phyloP scores from a whole-genome alignment of 2,329 filamentous ascomycete species.

The Fusarium ambrosium region DNA sequence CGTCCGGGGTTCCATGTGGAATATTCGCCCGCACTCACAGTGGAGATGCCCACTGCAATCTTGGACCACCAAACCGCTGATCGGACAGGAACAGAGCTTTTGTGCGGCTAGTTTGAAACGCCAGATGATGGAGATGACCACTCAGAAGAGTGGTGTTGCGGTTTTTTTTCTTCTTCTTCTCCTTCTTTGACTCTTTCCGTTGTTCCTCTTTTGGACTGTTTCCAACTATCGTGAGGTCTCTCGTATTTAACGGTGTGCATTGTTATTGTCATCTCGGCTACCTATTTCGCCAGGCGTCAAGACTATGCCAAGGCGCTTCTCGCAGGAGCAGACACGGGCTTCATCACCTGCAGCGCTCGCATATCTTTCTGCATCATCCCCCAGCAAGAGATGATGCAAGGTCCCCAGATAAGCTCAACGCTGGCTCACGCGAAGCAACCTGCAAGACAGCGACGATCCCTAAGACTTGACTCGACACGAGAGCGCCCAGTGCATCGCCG shows the following conservation, averaged over 20 bases:
- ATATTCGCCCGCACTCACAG: not conserved
- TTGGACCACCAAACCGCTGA: slow-evolving; percentile 7
- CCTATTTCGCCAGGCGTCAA: slow-evolving; percentile 1
- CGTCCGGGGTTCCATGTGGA: slow-evolving; percentile 21
- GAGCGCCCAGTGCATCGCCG: not conserved
- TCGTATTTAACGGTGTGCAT: slow-evolving; percentile 3
- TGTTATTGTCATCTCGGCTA: slow-evolving; percentile 14
- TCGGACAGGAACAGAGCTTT: slow-evolving; percentile 22
- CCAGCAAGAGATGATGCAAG: slow-evolving; percentile 25
- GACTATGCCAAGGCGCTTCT: not conserved
- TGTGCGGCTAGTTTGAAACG: slow-evolving; percentile 27
- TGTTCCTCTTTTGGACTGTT: not conserved
- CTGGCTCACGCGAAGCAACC: slow-evolving; percentile 15
- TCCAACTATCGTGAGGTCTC: slow-evolving; percentile 9
- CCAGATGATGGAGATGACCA: slow-evolving; percentile 21
- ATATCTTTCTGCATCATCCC: not conserved
- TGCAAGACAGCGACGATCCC: slow-evolving; percentile 16
- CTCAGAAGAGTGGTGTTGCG: slow-evolving; percentile 1
- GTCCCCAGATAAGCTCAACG: slow-evolving; percentile 18
- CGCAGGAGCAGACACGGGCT: not conserved
- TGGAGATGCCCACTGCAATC: slow-evolving; percentile 2
- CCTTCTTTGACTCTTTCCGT: not conserved
- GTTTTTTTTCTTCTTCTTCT: not conserved
- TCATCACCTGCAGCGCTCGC: not conserved
- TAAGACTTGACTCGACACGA: slow-evolving; percentile 1